phyloP scores from a whole-genome alignment of 2,329 filamentous ascomycete species.

The Neoascochyta sp. region DNA sequence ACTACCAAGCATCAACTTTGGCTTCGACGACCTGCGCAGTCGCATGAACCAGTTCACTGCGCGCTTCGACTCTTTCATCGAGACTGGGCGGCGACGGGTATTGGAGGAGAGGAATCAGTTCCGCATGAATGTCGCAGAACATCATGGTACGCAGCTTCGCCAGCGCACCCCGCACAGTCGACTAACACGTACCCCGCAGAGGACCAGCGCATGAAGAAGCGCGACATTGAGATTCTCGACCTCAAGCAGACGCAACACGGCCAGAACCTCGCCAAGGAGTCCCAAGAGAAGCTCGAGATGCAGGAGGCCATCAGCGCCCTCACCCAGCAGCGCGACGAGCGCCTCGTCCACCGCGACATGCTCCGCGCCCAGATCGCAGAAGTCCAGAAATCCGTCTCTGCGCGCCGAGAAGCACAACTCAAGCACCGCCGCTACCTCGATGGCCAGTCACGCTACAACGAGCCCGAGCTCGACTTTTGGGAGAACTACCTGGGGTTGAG shows the following conservation, averaged over 20 bases:
- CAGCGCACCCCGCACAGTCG: not conserved
- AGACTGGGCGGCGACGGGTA: conserved; percentile 82
- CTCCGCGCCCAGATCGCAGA: conserved; percentile 58
- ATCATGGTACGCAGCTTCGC: conserved; percentile 64
- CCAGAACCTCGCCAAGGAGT: conserved; percentile 71
- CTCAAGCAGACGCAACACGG: conserved; percentile 68
- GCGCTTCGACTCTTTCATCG: conserved; percentile 91
- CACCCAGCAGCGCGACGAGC: conserved; percentile 53
- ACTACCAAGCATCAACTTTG: conserved; percentile 88
- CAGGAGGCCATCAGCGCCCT: conserved; percentile 57
- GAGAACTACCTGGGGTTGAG: conserved; percentile 81
- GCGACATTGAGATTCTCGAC: conserved; percentile 78
- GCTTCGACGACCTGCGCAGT: conserved; percentile 90
- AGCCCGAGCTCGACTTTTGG: conserved; percentile 95
- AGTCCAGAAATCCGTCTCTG: conserved; percentile 67
- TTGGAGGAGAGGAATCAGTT: conserved; percentile 93
- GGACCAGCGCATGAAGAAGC: conserved; percentile 85
- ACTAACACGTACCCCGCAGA: conserved; percentile 54
- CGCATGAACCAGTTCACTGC: conserved; percentile 91
- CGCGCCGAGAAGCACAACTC: conserved; percentile 66
- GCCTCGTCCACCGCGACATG: conserved; percentile 53
- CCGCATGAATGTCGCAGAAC: conserved; percentile 80
- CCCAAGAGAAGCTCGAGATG: conserved; percentile 66
- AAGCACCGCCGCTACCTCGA: conserved; percentile 72
- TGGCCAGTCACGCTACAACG: conserved; percentile 80